These are phyloP conservation scores for Leccinum boreale DNA, from an alignment of 768 basidiomycete genomes.

Conservation along the genomic window DNA sequence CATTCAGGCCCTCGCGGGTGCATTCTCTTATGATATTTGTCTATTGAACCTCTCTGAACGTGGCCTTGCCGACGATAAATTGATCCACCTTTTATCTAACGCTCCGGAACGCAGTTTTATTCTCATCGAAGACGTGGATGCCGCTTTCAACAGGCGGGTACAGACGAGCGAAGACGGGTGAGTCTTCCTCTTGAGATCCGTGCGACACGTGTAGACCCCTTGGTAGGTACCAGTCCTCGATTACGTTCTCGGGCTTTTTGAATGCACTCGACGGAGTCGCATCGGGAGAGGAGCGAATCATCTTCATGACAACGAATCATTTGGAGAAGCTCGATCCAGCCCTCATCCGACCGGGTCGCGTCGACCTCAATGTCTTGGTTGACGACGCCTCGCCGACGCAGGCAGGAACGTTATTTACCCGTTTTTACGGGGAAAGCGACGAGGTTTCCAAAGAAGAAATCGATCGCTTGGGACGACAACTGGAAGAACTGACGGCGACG, in stretches of 20 bases:
- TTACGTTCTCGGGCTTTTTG: constrained; percentile 96
- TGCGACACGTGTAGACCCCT: constrained; percentile 10
- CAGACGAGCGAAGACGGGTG: constrained; percentile 93
- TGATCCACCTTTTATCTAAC: constrained; percentile 89
- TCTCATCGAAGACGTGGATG: constrained; percentile 97
- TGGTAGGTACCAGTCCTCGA: constrained; percentile 83
- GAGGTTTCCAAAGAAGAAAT: constrained; percentile 34
- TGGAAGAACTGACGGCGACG: constrained; percentile 52
- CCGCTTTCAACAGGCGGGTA: constrained; percentile 91
- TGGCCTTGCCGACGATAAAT: constrained; percentile 93
- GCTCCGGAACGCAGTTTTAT: constrained; percentile 91
- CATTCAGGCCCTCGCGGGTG: constrained; percentile 94
- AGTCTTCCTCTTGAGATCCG: constrained; percentile 23
- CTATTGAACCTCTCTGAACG: constrained; percentile 93
- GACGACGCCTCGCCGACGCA: constrained; percentile 86
- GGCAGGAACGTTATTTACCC: constrained; percentile 70
- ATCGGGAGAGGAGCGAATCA: constrained; percentile 95
- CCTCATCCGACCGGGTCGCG: constrained; percentile 91
- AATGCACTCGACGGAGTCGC: constrained; percentile 98
- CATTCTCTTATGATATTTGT: constrained; percentile 92
- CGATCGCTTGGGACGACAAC: constrained; percentile 44
- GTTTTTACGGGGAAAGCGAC: constrained; percentile 70
- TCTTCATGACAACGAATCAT: constrained; percentile 99
- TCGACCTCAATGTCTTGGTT: constrained; percentile 80
- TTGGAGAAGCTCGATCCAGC: constrained; percentile 86